Evolutionary conservation across 179 eudicot genomes (phyloP).

Genomic region (Camellia oleifera): DNA sequence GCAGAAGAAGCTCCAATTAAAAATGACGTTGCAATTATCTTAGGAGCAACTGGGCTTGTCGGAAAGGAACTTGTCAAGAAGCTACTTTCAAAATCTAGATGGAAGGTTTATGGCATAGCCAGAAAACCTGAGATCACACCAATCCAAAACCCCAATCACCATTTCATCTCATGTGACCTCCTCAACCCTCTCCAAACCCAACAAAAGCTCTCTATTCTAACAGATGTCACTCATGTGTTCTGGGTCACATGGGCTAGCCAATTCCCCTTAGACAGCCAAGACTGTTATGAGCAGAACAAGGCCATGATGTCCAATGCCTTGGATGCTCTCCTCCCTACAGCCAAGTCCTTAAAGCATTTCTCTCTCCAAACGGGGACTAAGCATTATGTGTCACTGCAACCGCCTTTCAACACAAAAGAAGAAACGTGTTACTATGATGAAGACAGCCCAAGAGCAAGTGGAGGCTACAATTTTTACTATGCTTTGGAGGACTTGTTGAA

Average conservation of each 20-base stretch:
- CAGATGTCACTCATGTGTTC: slow-evolving; percentile 68
- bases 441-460: slow-evolving; percentile 52
- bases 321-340: slow-evolving; percentile 55
- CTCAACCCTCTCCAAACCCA: slow-evolving; percentile 46
- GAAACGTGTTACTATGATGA: slow-evolving; percentile 36
- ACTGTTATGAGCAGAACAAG: slow-evolving; percentile 76
- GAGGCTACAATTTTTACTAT: slow-evolving; percentile 61
- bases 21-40: slow-evolving; percentile 66
- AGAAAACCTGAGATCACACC: slow-evolving; percentile 37
- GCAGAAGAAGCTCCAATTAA: slow-evolving; percentile 19
- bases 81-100: slow-evolving; percentile 45
- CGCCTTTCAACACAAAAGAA: slow-evolving; percentile 4
- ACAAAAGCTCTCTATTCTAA: slow-evolving; percentile 46
- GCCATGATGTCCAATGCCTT: slow-evolving; percentile 72
- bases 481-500: slow-evolving; percentile 67
- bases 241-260: slow-evolving; percentile 94
- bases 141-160: slow-evolving; percentile 33
- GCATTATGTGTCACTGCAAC: slow-evolving; percentile 63
- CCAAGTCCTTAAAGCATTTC: slow-evolving; percentile 51
- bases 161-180: slow-evolving; percentile 75
- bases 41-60: slow-evolving; percentile 82
- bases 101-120: slow-evolving; percentile 89
- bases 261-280: slow-evolving; percentile 57
- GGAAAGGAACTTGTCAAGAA: slow-evolving; percentile 65
- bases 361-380: slow-evolving; percentile 84